Percentiles rank a stretch among this genome's conserved stretches.
These are phyloP conservation scores for Heracleum sosnowskyi DNA, from an alignment of 129 eudicot species.

Conservation along the genomic window DNA sequence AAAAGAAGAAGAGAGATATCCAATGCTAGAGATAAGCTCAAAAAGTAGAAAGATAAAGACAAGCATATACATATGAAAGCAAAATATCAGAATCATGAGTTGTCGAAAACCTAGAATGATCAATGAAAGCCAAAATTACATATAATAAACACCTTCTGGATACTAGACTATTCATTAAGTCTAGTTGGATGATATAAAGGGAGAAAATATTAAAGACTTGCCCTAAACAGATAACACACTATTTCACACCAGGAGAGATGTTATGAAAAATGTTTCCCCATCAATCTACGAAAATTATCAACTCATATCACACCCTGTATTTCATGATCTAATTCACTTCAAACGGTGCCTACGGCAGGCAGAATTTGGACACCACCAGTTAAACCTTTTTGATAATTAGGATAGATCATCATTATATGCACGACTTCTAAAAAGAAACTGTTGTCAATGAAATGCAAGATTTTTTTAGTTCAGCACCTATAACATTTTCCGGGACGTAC, in stretches of 20 bases:
- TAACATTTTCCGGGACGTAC: slow-evolving; percentile 94
- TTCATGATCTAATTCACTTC: neutral
- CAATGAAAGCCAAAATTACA: neutral
- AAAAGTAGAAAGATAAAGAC: neutral
- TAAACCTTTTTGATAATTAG: neutral
- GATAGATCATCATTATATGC: neutral
- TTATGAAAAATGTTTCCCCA: neutral
- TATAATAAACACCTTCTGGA: neutral
- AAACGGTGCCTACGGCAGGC: neutral
- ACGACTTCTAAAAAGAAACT: neutral
- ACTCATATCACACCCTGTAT: neutral
- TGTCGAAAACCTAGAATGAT: neutral
- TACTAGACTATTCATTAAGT: neutral
- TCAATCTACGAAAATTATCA: neutral
- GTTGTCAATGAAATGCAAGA: neutral
- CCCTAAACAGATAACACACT: neutral
- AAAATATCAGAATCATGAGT: neutral
- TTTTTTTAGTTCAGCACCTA: slow-evolving; percentile 40
- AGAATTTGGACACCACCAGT: neutral
- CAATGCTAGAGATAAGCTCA: neutral
- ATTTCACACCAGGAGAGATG: neutral
- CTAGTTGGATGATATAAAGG: neutral
- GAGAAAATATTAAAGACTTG: neutral
- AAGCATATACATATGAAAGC: neutral
- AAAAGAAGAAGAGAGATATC: neutral